Evolutionary conservation across 148 eudicot species (phyloP).

Genomic region (Rhododendron mucronatum): DNA sequence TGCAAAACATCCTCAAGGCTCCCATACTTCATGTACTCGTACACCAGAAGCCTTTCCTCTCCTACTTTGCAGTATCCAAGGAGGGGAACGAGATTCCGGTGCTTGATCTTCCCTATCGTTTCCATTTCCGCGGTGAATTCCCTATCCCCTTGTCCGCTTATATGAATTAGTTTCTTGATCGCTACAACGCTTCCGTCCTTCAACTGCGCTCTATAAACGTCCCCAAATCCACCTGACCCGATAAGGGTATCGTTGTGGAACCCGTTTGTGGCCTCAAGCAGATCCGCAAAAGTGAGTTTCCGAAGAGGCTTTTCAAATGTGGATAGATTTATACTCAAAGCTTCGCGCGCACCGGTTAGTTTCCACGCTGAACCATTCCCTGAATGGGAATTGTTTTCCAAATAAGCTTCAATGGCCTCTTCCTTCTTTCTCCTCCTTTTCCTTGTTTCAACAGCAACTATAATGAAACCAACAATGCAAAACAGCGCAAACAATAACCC

Average conservation of each 20-base stretch:
- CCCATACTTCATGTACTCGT: slow-evolving; percentile 90
- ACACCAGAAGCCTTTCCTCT: slow-evolving; percentile 80
- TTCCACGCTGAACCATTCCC: slow-evolving; percentile 60
- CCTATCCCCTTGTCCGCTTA: slow-evolving; percentile 85
- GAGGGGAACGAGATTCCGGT: slow-evolving; percentile 78
- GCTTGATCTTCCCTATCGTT: slow-evolving; percentile 87
- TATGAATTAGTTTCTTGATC: slow-evolving; percentile 77
- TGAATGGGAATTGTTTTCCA: slow-evolving; percentile 59
- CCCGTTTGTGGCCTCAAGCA: slow-evolving; percentile 81
- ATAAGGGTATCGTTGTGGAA: slow-evolving; percentile 66
- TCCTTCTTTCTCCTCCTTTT: slow-evolving; percentile 64
- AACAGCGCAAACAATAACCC: slow-evolving; percentile 71
- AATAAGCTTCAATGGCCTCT: slow-evolving; percentile 46
- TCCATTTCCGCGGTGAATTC: slow-evolving; percentile 95
- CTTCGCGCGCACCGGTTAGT: slow-evolving; percentile 57
- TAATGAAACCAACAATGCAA: slow-evolving; percentile 62
- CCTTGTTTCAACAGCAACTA: slow-evolving; percentile 51
- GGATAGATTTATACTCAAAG: slow-evolving; percentile 74
- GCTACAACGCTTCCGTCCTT: slow-evolving; percentile 84
- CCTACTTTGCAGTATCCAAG: slow-evolving; percentile 91
- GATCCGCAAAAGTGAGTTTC: slow-evolving; percentile 83
- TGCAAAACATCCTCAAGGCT: slow-evolving; percentile 83
- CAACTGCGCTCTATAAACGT: slow-evolving; percentile 80
- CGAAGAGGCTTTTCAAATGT: slow-evolving; percentile 74
- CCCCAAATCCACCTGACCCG: slow-evolving; percentile 94